Base-by-base conservation (phyloP, 768 basidiomycete genomes). In the Hericium rajendrae region DNA sequence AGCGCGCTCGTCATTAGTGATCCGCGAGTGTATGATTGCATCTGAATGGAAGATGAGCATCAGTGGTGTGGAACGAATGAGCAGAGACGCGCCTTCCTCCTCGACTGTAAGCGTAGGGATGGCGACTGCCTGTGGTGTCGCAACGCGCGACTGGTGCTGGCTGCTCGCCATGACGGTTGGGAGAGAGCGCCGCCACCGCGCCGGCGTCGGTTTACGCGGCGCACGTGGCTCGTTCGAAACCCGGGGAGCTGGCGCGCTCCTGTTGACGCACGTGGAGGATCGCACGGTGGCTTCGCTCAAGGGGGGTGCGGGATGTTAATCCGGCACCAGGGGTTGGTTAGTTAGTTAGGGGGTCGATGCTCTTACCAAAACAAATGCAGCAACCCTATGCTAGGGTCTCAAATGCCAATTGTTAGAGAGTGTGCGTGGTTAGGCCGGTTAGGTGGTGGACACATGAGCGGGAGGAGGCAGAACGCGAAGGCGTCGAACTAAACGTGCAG, bases 1-100 rank as follows among this genome's bases (percentile, higher is more conserved):
- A 22, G 83, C 81, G 13, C 87, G 81, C 70, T 92, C 89, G 63
- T 92, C 89, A 66, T 91, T 86, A 18, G 83, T 84, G 61, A 92
- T 90, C 54, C 91, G 82, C 1, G 85, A 78, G 65, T 87, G 83
- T 51, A 91, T 89, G 63, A 92, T 83, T 55, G 81, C 78, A 72
- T 93, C 91, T 92, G 61, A 55, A 16, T 0, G 56, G 43, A 39
- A n/a, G 51, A 60, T 43, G 37, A 48, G 26, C 28, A 13, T 38
- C 48, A 49, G 55, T 22, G 53, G 43, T 18, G 13, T 32, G 16
- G 18, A 9, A 51, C 48, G 32, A 51, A 49, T 43, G 26, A 53
- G 46, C 38, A 22, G 16, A 53, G 59, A 58, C 66, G 38, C 57
- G 78, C 83, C 85, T 78, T 86, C 84, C 74, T 86, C 83, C 59